Base-by-base conservation (phyloP, 257 asterid genomes). In the Verbena officinalis region DNA sequence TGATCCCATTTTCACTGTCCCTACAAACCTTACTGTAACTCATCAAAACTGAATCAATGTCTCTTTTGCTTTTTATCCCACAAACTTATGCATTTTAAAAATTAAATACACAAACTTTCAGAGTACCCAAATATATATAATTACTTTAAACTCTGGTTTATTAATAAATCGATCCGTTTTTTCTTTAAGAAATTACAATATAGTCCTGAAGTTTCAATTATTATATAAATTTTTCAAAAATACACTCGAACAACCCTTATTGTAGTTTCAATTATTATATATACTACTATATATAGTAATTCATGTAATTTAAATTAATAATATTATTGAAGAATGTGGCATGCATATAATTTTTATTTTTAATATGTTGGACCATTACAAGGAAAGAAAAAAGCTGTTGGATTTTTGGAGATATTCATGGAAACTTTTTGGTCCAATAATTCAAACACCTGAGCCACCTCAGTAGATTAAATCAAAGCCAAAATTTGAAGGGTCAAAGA, bases 1-100 rank as follows among this genome's bases (percentile, higher is more conserved):
- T 30, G 48, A 27, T 7, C n/a, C 79, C 86, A 73, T 71, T 61
- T 65, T 64, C 23, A 55, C 59, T 40, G 84, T 78, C 94, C 94
- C 90, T 59, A 81, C 86, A 4, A 36, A 23, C 56, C 51, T 27
- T 5, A 36, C 65, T 67, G 38, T 65, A 66, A 73, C 78, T 72
- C 70, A 73, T 70, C 74, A 62, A 63, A 54, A 67, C 22, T 62
- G 64, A 73, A 75, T 80, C 83, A 64, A 55, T 69, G 69, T 65
- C 74, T 14, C 59, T 69, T 58, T 48, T 68, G 19, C 71, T 30
- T 64, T 79, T 78, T 62, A 10, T 33, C 59, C 15, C 67, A 71
- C 51, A 71, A 69, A 50, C 61, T 11, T 60, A 31, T 44, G 10
- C 21, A 44, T n/a, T 2, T 34, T 13, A 38, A 38, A 65, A 31